Evolutionary conservation across 495 filamentous ascomycete genomes (phyloP), one percentile per base, ranked within the genome.

Genomic region (Neurospora sp.): DNA sequence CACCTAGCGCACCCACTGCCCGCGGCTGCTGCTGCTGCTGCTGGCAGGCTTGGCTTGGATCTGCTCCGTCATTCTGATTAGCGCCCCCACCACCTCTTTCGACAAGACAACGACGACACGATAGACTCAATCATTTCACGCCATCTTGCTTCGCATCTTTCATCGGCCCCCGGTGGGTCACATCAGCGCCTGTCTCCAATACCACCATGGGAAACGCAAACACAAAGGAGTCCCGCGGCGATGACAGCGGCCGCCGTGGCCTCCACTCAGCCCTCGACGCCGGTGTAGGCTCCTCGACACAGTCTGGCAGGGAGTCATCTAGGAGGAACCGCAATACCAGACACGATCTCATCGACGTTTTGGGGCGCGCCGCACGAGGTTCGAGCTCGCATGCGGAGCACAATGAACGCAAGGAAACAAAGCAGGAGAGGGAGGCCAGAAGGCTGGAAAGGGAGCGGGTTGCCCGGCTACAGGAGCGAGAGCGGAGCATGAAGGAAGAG

Each of bases 401-500:
- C 8, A 81, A 82, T 35, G 86, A 89, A 74, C 88, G 90, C 59
- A 85, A 91, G 72, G 96, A 97, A 80, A 97, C 93, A 12, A 96
- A 91, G 82, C 93, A 95, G 78, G 96, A 98, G 80, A 87, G 92
- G 71, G 96, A 98, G 80, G 92, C 91, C 9, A 88, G 95, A 71
- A 93, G 91, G 73, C 79, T 91, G 74, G 96, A 97, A 81, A 91
- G 89, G 80, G 96, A 98, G 81, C 87, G 92, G 37, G 81, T 83
- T 4, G 87, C 87, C 20, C 85, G 96, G 45, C 73, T 89, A 65
- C 93, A 91, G 79, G 96, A 99, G 79, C 87, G 94, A 38, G 95
- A 97, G 82, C 87, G 93, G 79, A 99, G 96, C 80, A 92, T 98
- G 84, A 91, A 86, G 75, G 95, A 98, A 75, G 96, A 98, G 76